These are phyloP conservation scores for Olyra latifolia DNA, from an alignment of 176 grass and related monocot species.

Conservation along the genomic window DNA sequence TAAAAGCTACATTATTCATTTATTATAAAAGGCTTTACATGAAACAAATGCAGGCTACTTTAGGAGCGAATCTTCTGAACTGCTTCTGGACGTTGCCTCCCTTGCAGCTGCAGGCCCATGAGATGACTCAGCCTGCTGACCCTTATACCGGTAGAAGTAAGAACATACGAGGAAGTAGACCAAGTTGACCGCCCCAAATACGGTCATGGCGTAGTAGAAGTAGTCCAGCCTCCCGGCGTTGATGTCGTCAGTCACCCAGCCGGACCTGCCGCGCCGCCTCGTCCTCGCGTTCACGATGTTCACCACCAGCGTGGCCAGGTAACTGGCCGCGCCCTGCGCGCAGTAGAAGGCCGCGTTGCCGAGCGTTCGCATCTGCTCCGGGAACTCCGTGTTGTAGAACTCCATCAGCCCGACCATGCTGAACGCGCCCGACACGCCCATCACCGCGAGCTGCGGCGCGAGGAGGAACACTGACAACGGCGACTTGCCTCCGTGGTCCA, in stretches of 20 bases:
- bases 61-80: neutral
- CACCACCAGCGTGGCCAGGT: slow-evolving; percentile 43
- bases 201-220: slow-evolving; percentile 51
- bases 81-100: too few species aligned
- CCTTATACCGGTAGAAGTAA: slow-evolving; percentile 53
- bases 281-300: slow-evolving; percentile 35
- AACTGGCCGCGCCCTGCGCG: slow-evolving; percentile 33
- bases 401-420: slow-evolving; percentile 46
- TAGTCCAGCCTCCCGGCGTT: slow-evolving; percentile 43
- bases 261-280: neutral
- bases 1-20: too few species aligned
- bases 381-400: slow-evolving; percentile 73
- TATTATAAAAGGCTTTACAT: too few species aligned
- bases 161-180: slow-evolving; percentile 43
- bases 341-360: slow-evolving; percentile 41
- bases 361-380: slow-evolving; percentile 47
- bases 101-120: neutral
- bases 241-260: slow-evolving; percentile 41
- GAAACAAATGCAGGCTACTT: neutral
- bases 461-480: slow-evolving; percentile 49
- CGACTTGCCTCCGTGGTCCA: slow-evolving; percentile 29
- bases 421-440: slow-evolving; percentile 42
- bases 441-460: slow-evolving; percentile 49
- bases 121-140: neutral
- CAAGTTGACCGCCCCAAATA: slow-evolving; percentile 31